These are phyloP conservation scores for Pythium dissotocum DNA, from an alignment of 352 stramenopile genomes.

Conservation along the genomic window DNA sequence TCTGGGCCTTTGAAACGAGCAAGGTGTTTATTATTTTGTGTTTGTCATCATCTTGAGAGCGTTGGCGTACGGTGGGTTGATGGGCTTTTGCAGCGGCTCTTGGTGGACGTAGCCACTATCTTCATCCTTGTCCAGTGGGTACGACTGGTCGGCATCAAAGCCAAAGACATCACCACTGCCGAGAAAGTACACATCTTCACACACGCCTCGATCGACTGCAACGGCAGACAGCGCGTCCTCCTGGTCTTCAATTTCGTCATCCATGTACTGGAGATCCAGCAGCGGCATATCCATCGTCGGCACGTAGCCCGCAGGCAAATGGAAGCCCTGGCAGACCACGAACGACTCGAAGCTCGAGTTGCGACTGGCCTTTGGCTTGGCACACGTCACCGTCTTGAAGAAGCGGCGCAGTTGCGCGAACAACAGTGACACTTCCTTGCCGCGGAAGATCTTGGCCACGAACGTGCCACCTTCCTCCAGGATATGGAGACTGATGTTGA, in stretches of 20 bases:
- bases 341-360: constrained; percentile 88
- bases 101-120: constrained; percentile 56
- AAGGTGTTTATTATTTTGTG: background rate
- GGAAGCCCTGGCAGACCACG: constrained; percentile 73
- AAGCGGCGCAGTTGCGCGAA: constrained; percentile 72
- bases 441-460: constrained; percentile 86
- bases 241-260: constrained; percentile 40
- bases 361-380: constrained; percentile 83
- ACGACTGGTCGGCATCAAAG: constrained; percentile 83
- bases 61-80: constrained; percentile 85
- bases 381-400: constrained; percentile 73
- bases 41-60: constrained; percentile 59
- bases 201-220: constrained; percentile 44
- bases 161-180: constrained; percentile 78
- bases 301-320: constrained; percentile 44
- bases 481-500: constrained; percentile 83
- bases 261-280: constrained; percentile 66
- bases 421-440: constrained; percentile 74
- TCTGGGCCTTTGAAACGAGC: too few relatives aligned
- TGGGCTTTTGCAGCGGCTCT: constrained; percentile 80
- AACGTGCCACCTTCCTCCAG: constrained; percentile 72
- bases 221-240: constrained; percentile 30
- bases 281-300: constrained; percentile 73
- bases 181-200: constrained; percentile 64
- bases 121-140: constrained; percentile 55